Evolutionary conservation across 2,329 filamentous ascomycete species (phyloP).

Genomic region (Venturia oleaginea): DNA sequence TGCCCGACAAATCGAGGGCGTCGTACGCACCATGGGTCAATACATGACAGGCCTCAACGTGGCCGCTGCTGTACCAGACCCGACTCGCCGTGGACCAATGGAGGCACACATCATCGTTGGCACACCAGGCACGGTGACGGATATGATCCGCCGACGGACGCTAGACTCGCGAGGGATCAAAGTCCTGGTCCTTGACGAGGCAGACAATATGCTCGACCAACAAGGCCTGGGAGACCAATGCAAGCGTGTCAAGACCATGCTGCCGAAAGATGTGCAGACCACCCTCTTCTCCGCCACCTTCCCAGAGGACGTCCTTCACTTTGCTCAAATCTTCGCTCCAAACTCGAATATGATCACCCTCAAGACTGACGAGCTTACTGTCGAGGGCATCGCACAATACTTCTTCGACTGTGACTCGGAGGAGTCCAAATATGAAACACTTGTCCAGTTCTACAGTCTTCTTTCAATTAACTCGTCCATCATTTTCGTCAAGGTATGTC

Average conservation of each 20-base stretch:
- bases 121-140: slow-evolving; percentile 87
- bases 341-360: slow-evolving; percentile 80
- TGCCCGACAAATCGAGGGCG: slow-evolving; percentile 84
- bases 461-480: slow-evolving; percentile 97
- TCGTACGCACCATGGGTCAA: slow-evolving; percentile 73
- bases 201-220: slow-evolving; percentile 97
- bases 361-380: slow-evolving; percentile 82
- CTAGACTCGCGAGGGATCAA: slow-evolving; percentile 65
- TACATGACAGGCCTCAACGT: slow-evolving; percentile 70
- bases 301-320: slow-evolving; percentile 74
- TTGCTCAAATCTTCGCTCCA: slow-evolving; percentile 76
- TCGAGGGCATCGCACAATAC: slow-evolving; percentile 95
- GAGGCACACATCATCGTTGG: slow-evolving; percentile 77
- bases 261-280: slow-evolving; percentile 70
- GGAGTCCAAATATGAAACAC: slow-evolving; percentile 73
- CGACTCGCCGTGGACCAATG: slow-evolving; percentile 59
- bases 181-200: slow-evolving; percentile 88
- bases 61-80: slow-evolving; percentile 74
- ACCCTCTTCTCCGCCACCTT: slow-evolving; percentile 95
- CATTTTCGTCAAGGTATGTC: slow-evolving; percentile 81
- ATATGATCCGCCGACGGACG: slow-evolving; percentile 68
- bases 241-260: slow-evolving; percentile 69
- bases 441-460: slow-evolving; percentile 88
- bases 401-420: slow-evolving; percentile 87
- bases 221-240: slow-evolving; percentile 95